Evolutionary conservation across 306 rosid species (phyloP).

Genomic region (Cucurbita pepo): DNA sequence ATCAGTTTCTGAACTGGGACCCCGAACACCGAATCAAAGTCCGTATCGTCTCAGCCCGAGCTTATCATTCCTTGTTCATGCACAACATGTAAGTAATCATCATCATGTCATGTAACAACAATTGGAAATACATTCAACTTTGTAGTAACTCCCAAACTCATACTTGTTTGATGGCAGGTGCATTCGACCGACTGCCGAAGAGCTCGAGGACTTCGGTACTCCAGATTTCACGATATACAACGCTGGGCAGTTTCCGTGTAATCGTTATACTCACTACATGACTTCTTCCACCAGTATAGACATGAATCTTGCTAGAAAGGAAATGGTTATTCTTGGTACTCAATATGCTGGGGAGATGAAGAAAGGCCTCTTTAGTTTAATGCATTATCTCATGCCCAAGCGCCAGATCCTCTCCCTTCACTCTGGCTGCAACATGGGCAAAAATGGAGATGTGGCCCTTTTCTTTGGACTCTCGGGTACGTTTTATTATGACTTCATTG

Average conservation of each 20-base stretch:
- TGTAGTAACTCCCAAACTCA: neutral
- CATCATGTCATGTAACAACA: neutral
- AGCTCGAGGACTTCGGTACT: slow-evolving; percentile 73
- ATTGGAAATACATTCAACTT: neutral
- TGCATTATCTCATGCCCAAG: slow-evolving; percentile 91
- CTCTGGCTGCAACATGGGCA: slow-evolving; percentile 85
- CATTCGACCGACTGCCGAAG: slow-evolving; percentile 73
- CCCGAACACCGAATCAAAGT: slow-evolving; percentile 71
- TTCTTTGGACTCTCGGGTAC: slow-evolving; percentile 87
- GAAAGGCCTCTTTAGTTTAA: slow-evolving; percentile 77
- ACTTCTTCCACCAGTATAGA: slow-evolving; percentile 88
- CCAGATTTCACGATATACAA: slow-evolving; percentile 95
- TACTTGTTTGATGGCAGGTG: slow-evolving; percentile 44
- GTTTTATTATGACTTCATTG: neutral
- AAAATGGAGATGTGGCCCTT: slow-evolving; percentile 80
- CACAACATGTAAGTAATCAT: slow-evolving; percentile 76
- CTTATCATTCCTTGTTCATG: slow-evolving; percentile 92
- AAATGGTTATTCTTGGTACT: slow-evolving; percentile 93
- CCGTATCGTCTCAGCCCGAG: slow-evolving; percentile 74
- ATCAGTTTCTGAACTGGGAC: slow-evolving; percentile 89
- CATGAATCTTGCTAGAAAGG: slow-evolving; percentile 69
- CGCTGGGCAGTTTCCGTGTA: slow-evolving; percentile 90
- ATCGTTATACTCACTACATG: slow-evolving; percentile 87
- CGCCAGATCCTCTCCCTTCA: slow-evolving; percentile 69
- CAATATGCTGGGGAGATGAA: slow-evolving; percentile 98